Conservation (phyloP, 331 rosid genomes). For the Malus hybrid region DNA sequence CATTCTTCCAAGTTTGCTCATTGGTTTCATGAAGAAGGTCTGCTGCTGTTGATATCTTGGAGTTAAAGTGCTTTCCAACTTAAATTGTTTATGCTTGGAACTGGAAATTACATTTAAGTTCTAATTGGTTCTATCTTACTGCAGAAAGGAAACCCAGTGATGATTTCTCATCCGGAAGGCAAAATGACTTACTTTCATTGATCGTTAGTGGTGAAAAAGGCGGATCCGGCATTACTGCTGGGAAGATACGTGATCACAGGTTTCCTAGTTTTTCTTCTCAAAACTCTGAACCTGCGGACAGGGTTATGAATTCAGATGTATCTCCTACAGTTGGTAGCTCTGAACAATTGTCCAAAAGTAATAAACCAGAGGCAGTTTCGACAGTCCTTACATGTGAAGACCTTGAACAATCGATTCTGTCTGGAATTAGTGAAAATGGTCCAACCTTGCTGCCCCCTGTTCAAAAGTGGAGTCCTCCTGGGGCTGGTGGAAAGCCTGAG, state of each 20-base stretch:
- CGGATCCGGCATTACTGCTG: conserved; percentile 33
- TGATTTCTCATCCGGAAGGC: conserved; percentile 44
- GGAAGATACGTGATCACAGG: conserved; percentile 26
- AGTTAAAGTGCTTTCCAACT: conserved; percentile 14
- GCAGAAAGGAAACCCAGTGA: conserved; percentile 62
- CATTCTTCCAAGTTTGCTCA: conserved; percentile 86
- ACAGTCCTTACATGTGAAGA: conserved; percentile 91
- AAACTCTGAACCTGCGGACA: conserved; percentile 36
- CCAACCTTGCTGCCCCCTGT: conserved; percentile 26
- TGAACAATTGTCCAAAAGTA: conserved; percentile 39
- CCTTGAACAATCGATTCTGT: conserved; percentile 83
- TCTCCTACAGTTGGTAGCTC: conserved; percentile 29
- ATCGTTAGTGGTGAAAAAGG: conserved; percentile 70
- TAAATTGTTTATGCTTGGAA: conserved; percentile 6
- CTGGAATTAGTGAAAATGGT: conserved; percentile 49
- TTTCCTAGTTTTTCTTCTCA: conserved; percentile 33
- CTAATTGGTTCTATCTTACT: conserved; percentile 1
- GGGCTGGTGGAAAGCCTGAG: conserved; percentile 35
- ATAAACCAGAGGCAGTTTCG: conserved; percentile 45
- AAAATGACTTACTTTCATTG: conserved; percentile 72
- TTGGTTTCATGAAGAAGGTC: conserved; percentile 92
- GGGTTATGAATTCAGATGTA: conserved; percentile 27
- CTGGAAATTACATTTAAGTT: neutral
- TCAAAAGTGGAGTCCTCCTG: conserved; percentile 23
- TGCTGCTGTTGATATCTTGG: conserved; percentile 7